These are phyloP conservation scores for Bolboschoenoplectus hybrid DNA, from an alignment of 202 grass and related monocot species.

Conservation along the genomic window DNA sequence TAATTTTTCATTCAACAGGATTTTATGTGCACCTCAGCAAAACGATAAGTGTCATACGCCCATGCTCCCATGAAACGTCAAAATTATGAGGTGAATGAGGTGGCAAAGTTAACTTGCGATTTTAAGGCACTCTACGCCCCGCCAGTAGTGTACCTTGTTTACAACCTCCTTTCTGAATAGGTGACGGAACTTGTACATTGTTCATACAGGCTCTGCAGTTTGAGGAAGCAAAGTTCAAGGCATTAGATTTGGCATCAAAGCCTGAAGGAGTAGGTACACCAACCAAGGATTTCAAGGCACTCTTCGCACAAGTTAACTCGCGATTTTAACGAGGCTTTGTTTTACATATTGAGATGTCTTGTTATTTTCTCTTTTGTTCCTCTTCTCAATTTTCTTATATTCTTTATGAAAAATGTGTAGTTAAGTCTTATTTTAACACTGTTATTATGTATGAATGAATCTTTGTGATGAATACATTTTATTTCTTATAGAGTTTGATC, in stretches of 20 bases:
- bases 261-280: conserved; percentile 67
- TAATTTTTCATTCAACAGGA: neutral
- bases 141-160: neutral
- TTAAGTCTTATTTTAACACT: neutral
- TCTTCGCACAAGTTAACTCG: conserved; percentile 58
- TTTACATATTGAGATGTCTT: neutral
- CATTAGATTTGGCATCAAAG: conserved; percentile 89
- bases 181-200: neutral
- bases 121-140: neutral
- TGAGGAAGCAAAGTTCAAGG: conserved; percentile 86
- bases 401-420: neutral
- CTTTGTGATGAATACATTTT: neutral
- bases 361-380: neutral
- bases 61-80: neutral
- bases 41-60: neutral
- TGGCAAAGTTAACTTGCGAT: neutral
- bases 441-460: neutral
- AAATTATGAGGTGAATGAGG: neutral
- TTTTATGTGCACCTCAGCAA: neutral
- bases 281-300: conserved; percentile 64
- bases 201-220: conserved; percentile 69
- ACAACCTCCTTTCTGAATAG: neutral
- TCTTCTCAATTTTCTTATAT: neutral
- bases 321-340: conserved; percentile 49
- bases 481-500: neutral